A percentile compares a stretch with the other conserved stretches of the same genome.
phyloP scores from a whole-genome alignment of 169 alveolate genomes.

The Cytauxzoon felis region DNA sequence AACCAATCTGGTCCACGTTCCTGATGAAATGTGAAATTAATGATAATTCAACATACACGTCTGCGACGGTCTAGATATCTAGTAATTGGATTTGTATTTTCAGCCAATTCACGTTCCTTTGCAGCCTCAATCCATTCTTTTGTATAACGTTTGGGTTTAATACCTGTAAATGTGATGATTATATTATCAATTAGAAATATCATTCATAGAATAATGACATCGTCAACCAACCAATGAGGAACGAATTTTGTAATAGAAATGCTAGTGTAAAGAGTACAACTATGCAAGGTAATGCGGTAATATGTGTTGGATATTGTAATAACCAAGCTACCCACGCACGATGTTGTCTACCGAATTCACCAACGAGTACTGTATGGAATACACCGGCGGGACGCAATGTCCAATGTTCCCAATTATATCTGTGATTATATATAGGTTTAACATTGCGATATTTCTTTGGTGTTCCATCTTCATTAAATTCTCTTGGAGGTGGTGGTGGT shows the following conservation, averaged over 20 bases:
- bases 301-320: constrained; percentile 66
- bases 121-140: constrained; percentile 84
- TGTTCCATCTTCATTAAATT: constrained; percentile 79
- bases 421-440: constrained; percentile 77
- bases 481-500: constrained; percentile 87
- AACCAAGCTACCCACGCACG: constrained; percentile 69
- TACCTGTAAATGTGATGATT: constrained; percentile 53
- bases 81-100: constrained; percentile 82
- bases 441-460: constrained; percentile 77
- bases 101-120: constrained; percentile 84
- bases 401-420: constrained; percentile 85
- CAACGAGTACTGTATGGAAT: constrained; percentile 82
- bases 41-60: constrained; percentile 38
- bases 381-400: constrained; percentile 80
- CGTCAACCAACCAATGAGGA: constrained; percentile 61
- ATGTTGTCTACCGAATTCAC: constrained; percentile 83
- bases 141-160: constrained; percentile 83
- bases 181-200: neutral
- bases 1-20: constrained; percentile 86
- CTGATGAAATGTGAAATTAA: constrained; percentile 17
- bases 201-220: neutral
- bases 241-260: constrained; percentile 71
- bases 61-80: constrained; percentile 81
- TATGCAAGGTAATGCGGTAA: constrained; percentile 73
- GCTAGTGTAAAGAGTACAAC: constrained; percentile 67